Conservation (phyloP, 164 flowering plant genomes). For the Magnolia kwangsiensis region DNA sequence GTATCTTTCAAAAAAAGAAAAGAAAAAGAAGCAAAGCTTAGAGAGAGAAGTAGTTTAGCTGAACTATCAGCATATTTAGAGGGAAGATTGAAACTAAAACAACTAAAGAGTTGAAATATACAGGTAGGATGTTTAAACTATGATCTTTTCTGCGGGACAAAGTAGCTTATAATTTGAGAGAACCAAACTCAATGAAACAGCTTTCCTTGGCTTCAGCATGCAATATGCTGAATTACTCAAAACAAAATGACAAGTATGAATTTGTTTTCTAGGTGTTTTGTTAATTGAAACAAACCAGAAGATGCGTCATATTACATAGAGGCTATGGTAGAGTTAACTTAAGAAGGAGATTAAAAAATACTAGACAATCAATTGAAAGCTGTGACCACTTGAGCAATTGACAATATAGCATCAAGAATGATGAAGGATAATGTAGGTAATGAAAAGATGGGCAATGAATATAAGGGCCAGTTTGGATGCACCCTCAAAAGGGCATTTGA, state of each 20-base stretch:
- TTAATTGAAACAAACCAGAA: background rate
- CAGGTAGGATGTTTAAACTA: background rate
- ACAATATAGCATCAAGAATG: background rate
- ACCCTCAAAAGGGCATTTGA: too few species aligned
- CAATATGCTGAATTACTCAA: background rate
- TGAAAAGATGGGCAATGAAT: background rate
- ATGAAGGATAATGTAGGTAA: background rate
- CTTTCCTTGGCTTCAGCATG: background rate
- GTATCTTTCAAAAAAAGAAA: too few species aligned
- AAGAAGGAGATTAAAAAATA: too few species aligned
- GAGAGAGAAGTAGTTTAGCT: background rate
- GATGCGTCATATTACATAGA: background rate
- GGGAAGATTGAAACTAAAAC: background rate
- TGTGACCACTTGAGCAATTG: too few species aligned
- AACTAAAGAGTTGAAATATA: background rate
- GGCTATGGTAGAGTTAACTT: background rate
- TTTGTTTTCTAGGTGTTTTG: background rate
- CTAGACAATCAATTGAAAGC: too few species aligned
- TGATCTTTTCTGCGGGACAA: background rate
- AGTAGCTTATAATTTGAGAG: background rate
- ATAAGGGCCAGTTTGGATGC: too few species aligned
- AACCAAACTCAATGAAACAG: background rate
- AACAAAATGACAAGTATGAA: background rate
- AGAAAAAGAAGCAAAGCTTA: too few species aligned
- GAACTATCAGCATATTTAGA: background rate